Evolutionary conservation across 139 green algal species (phyloP).

Genomic region (Limnomonas spitsbergensis): DNA sequence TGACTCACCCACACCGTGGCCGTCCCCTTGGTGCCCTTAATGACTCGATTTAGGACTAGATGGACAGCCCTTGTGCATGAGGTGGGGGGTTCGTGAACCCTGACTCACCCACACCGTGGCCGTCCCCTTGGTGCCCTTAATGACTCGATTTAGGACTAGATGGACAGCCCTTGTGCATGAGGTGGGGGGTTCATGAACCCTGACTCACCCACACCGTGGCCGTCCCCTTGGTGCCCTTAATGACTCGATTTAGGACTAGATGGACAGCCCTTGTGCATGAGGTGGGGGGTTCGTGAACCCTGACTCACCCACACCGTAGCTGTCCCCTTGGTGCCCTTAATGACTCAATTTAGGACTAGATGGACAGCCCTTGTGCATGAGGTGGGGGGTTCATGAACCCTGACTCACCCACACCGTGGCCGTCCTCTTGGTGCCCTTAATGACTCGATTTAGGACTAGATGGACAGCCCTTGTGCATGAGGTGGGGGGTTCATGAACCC

Average conservation of each 20-base stretch:
- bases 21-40: neutral
- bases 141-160: neutral
- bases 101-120: neutral
- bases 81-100: neutral
- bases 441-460: conserved; percentile 42
- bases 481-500: neutral
- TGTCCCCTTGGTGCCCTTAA: neutral
- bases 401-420: conserved; percentile 14
- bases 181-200: too few relatives aligned
- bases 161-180: too few relatives aligned
- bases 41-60: neutral
- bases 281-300: neutral
- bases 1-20: neutral
- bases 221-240: conserved; percentile 65
- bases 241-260: conserved; percentile 42
- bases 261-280: neutral
- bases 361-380: too few relatives aligned
- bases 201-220: conserved; percentile 14
- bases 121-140: neutral
- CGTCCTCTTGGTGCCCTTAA: conserved; percentile 65
- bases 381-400: too few relatives aligned
- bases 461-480: neutral
- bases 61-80: neutral
- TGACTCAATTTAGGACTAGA: neutral
- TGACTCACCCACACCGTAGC: neutral